Conservation (phyloP, 176 grass and related monocot genomes). For the Urochloa ruziziensis region DNA sequence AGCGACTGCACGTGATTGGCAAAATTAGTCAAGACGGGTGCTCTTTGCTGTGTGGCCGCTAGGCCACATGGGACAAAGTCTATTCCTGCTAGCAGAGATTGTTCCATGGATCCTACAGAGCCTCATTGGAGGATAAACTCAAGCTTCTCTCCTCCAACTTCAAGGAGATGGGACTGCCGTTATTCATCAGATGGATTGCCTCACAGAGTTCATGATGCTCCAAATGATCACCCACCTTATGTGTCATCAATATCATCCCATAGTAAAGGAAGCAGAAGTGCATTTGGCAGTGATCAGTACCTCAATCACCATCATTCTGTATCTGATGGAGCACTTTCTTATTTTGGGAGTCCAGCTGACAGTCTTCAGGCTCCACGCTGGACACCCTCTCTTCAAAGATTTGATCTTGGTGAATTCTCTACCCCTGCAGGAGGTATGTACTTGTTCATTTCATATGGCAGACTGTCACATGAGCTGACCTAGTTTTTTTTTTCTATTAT, state of each 20-base stretch:
- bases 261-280: slow-evolving; percentile 70
- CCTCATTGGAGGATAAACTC: slow-evolving; percentile 88
- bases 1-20: slow-evolving; percentile 32
- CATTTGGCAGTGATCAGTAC: slow-evolving; percentile 62
- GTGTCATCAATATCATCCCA: slow-evolving; percentile 56
- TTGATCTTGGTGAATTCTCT: slow-evolving; percentile 85
- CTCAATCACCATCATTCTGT: slow-evolving; percentile 83
- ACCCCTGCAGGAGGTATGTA: slow-evolving; percentile 73
- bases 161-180: slow-evolving; percentile 72
- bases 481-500: background rate
- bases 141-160: slow-evolving; percentile 81
- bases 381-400: slow-evolving; percentile 86
- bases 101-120: slow-evolving; percentile 85
- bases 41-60: slow-evolving; percentile 93
- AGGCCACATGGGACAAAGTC: slow-evolving; percentile 98
- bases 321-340: slow-evolving; percentile 93
- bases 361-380: slow-evolving; percentile 70
- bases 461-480: background rate
- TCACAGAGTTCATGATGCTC: slow-evolving; percentile 55
- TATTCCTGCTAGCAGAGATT: slow-evolving; percentile 56
- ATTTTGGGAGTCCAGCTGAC: slow-evolving; percentile 86
- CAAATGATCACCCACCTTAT: slow-evolving; percentile 44
- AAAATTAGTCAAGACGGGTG: slow-evolving; percentile 91
- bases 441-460: slow-evolving; percentile 23
- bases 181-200: slow-evolving; percentile 65